Evolutionary conservation across 2,329 filamentous ascomycete genomes (phyloP), one percentile per base, ranked within the genome.

Genomic region (Ceratocystiopsis minuta): DNA sequence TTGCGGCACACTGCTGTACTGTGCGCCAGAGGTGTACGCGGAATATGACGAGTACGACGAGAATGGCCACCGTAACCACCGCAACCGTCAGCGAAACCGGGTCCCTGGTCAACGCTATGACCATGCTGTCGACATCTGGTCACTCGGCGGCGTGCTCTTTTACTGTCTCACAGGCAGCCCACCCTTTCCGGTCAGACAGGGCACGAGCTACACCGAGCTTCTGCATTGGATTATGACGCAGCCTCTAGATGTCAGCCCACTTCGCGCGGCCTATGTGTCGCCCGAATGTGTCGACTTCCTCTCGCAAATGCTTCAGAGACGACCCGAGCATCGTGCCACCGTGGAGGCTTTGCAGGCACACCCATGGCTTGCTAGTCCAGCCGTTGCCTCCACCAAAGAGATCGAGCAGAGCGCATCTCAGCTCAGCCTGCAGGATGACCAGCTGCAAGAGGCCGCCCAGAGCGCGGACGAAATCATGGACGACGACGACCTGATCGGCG

Each of bases 71-170:
- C 41, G 44, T 7, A 43, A 11, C n/a, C 70, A 77, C 45, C 66
- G 76, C 34, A 68, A 67, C 31, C 68, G 75, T n/a, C 70, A 70
- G 44, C 69, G 75, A 17, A 73, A 78, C 34, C 53, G 54, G 44
- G 51, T 54, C 13, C 57, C 60, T 48, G 70, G 60, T 42, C 72
- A 76, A 53, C 77, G 84, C 17, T 98, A 98, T 57, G 84, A 78
- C 54, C 84, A 93, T 47, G 84, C 86, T 1, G 83, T 96, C 31
- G 90, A 98, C 55, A 82, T 95, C 47, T 98, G 90, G 88, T 96
- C 90, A 0, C 74, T 94, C 38, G 90, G 84, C 15, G 90, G 87
- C 14, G 90, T 98, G 2, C 61, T 96, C 6, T 98, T 86, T 62
- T 90, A 82, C 53, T 68, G 84, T 7, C 65, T 98, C n/a, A 86